These are phyloP conservation scores for Corynespora cassiicola DNA, from an alignment of 2,329 filamentous ascomycete species.

Conservation along the genomic window DNA sequence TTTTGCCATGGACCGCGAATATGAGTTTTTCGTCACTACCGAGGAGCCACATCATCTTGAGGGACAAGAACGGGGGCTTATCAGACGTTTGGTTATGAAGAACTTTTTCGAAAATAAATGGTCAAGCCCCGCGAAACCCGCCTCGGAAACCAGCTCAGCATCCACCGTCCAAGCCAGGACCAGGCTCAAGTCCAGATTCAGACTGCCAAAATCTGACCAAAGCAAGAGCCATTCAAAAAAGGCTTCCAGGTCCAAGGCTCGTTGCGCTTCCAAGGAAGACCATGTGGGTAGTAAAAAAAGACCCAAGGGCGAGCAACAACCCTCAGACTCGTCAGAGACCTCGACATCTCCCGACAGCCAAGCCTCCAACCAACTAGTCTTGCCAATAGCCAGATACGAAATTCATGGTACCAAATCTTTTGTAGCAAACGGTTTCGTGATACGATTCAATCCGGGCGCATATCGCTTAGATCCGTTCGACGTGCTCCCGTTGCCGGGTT, in stretches of 20 bases:
- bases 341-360: too few species aligned
- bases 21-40: slow-evolving; percentile 35
- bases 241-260: too few species aligned
- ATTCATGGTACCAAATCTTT: too few species aligned
- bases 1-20: slow-evolving; percentile 20
- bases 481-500: slow-evolving; percentile 27
- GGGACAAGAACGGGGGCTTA: slow-evolving; percentile 23
- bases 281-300: too few species aligned
- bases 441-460: slow-evolving; percentile 15
- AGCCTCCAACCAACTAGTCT: too few species aligned
- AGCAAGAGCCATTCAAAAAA: slow-evolving; percentile 1
- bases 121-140: slow-evolving; percentile 5
- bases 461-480: slow-evolving; percentile 31
- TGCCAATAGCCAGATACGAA: too few species aligned
- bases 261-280: too few species aligned
- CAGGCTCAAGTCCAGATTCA: slow-evolving; percentile 28
- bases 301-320: too few species aligned
- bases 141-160: slow-evolving; percentile 24
- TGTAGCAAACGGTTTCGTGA: too few species aligned
- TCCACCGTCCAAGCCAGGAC: slow-evolving; percentile 26
- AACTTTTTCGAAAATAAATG: slow-evolving; percentile 32
- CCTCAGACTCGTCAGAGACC: too few species aligned
- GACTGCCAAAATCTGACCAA: slow-evolving; percentile 21
- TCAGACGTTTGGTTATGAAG: slow-evolving; percentile 34
- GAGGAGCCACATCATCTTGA: slow-evolving; percentile 27